Conservation (phyloP, 768 basidiomycete species). For the Lactarius sanguifluus region DNA sequence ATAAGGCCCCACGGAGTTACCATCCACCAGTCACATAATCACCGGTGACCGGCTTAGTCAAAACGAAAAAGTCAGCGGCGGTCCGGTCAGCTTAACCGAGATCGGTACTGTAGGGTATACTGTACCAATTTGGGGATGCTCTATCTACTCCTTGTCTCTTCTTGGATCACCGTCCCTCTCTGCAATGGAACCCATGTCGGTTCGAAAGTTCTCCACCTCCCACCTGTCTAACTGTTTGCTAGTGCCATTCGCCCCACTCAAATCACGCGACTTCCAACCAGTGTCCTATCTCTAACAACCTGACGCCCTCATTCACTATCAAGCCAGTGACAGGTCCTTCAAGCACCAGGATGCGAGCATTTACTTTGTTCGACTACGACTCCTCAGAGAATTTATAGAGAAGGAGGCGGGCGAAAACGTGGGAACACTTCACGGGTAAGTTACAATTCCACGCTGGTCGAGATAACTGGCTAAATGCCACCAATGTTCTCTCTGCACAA, state of each 20-base stretch:
- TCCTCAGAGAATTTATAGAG: conserved; percentile 49
- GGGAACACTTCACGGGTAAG: conserved; percentile 49
- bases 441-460: conserved; percentile 1
- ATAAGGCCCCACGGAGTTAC: no score
- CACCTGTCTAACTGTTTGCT: conserved; percentile 10
- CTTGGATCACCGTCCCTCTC: neutral
- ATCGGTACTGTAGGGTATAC: no score
- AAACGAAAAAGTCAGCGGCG: no score
- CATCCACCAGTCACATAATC: no score
- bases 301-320: conserved; percentile 43
- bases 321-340: conserved; percentile 51
- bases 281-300: conserved; percentile 18
- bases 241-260: conserved; percentile 13
- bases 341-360: conserved; percentile 72
- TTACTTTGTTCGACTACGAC: conserved; percentile 60
- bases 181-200: conserved; percentile 20
- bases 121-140: no score
- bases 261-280: conserved; percentile 20
- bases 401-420: conserved; percentile 49
- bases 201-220: neutral
- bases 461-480: neutral
- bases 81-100: no score
- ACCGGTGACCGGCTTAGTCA: no score
- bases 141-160: no score
- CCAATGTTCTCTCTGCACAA: conserved; percentile 14